Conservation (phyloP, 257 asterid genomes). For the Plantago major region DNA sequence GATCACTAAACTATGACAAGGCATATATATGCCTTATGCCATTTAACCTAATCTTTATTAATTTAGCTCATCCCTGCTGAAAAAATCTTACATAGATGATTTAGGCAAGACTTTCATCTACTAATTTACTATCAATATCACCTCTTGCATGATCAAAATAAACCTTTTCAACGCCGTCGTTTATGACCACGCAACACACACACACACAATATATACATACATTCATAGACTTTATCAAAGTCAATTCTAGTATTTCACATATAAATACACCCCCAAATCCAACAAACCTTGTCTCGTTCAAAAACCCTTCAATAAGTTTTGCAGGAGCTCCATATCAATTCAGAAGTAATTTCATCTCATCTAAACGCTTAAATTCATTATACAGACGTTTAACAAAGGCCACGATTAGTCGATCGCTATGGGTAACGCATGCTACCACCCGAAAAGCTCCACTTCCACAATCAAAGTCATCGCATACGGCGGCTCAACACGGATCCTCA, state of each 20-base stretch:
- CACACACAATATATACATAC: background rate
- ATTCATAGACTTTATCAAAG: conserved; percentile 16
- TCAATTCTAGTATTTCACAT: conserved; percentile 10
- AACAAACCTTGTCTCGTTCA: background rate
- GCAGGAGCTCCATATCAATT: background rate
- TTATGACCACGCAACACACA: background rate
- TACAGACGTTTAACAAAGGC: background rate
- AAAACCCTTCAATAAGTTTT: background rate
- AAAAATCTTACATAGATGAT: background rate
- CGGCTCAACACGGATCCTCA: conserved; percentile 41
- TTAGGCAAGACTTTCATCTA: background rate
- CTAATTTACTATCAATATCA: background rate
- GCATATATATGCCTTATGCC: too few species aligned
- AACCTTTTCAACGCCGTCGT: too few species aligned
- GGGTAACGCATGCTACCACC: conserved; percentile 47
- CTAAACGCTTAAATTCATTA: too few species aligned
- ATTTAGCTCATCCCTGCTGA: background rate
- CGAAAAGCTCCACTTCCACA: conserved; percentile 16
- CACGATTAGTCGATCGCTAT: conserved; percentile 3
- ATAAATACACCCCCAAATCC: background rate
- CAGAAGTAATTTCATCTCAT: background rate
- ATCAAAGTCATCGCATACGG: conserved; percentile 39
- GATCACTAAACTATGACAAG: too few species aligned
- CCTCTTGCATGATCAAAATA: too few species aligned
- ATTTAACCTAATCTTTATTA: too few species aligned